phyloP scores from a whole-genome alignment of 2,329 filamentous ascomycete genomes.

The Beauveria bassiana region DNA sequence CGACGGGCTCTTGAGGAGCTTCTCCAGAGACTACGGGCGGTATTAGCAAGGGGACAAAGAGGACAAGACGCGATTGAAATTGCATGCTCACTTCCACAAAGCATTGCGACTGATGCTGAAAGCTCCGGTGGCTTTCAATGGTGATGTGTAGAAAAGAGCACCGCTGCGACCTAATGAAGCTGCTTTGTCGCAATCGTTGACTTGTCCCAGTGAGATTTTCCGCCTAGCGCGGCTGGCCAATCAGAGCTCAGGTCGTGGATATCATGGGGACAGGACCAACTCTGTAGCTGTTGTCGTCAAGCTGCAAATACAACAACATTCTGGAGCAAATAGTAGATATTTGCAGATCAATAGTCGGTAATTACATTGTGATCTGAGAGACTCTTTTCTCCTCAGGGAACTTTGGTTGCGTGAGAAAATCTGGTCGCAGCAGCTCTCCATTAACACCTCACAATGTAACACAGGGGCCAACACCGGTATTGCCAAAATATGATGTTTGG shows the following conservation, averaged over 20 bases:
- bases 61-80: background rate
- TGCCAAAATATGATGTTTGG: no score
- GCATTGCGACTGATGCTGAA: constrained; percentile 30
- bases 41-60: background rate
- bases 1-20: constrained; percentile 87
- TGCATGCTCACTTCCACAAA: constrained; percentile 37
- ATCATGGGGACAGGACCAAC: background rate
- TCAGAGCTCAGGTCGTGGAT: background rate
- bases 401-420: no score
- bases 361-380: no score
- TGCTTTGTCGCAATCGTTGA: background rate
- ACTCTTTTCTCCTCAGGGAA: no score
- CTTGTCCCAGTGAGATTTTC: constrained; percentile 9
- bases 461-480: no score
- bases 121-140: constrained; percentile 24
- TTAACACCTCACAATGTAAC: no score
- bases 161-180: background rate
- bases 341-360: no score
- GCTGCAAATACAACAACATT: background rate
- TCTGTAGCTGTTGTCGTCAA: background rate
- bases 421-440: no score
- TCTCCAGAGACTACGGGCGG: constrained; percentile 78
- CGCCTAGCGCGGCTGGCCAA: background rate
- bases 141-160: constrained; percentile 17
- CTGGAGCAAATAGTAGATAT: no score